Base-by-base conservation (phyloP, 352 stramenopile species). In the Thalassiosira livingstoniorum region DNA sequence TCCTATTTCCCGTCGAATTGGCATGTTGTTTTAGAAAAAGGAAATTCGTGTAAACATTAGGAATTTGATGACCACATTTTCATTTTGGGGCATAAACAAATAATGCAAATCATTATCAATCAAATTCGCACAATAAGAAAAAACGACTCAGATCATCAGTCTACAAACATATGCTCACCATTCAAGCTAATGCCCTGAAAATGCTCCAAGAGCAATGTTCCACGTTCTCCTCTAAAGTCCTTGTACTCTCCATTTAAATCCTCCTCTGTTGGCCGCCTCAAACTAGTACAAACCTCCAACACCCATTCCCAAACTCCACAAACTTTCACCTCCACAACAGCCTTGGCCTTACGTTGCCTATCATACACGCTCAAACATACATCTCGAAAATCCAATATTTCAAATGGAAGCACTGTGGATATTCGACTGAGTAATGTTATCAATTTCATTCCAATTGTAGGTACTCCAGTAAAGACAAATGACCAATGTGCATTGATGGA, bases 381-480 rank as follows among this genome's bases (percentile, higher is more conserved):
- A 15, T 74, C 65, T 61, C 27, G 47, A 23, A 74, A 74, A 34
- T 74, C 65, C 13, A 74, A 47, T 25, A 74, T 64, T 35, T 70
- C 62, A 34, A 55, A 70, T 4, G 65, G 65, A 7, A 74, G 64
- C 1, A 21, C 7, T 4, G 23, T 23, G 0, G 45, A 64, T 29
- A 74, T 74, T 42, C 65, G 47, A 5, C 11, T 34, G 2, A 74
- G 65, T 18, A 74, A 37, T 32, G 65, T 74, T n/a, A 74, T 74
- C 21, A 74, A 45, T n/a, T 53, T 42, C 65, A 74, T 74, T 21
- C 65, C 65, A 4, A 74, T 74, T 37, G 65, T 74, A 13, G 65
- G 65, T 25, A 74, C 65, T 27, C 65, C 65, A 3, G 65, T 74
- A 29, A 74, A 74, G 51, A 74, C 65, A 51, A 74, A 74, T 15